Conservation (phyloP, 306 rosid species). For the Abrus precatorius region DNA sequence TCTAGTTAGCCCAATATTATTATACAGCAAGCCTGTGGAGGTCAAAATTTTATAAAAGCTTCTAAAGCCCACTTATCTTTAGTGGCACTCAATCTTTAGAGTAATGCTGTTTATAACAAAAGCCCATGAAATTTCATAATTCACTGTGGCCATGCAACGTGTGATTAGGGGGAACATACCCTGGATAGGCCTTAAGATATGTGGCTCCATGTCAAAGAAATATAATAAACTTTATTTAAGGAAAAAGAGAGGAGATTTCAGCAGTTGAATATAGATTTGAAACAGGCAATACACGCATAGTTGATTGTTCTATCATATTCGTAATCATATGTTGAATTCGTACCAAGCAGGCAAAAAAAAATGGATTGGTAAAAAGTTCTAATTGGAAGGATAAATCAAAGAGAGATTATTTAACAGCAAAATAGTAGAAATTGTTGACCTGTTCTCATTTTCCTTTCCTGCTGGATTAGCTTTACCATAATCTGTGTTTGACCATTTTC, state of each 20-base stretch:
- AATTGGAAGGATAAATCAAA: not conserved
- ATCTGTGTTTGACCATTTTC: not conserved
- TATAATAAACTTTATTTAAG: too few species aligned
- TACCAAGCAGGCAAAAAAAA: not conserved
- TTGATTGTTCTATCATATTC: not conserved
- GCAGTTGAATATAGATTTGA: not conserved
- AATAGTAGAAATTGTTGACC: slow-evolving; percentile 6
- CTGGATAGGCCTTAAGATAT: too few species aligned
- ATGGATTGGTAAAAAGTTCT: not conserved
- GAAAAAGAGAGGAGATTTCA: too few species aligned
- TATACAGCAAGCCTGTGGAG: not conserved
- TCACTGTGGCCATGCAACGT: too few species aligned
- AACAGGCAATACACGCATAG: not conserved
- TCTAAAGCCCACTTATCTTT: not conserved
- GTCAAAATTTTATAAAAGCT: not conserved
- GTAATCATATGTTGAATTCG: not conserved
- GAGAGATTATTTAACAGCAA: not conserved
- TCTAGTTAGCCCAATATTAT: not conserved
- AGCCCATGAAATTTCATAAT: too few species aligned
- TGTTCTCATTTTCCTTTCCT: not conserved
- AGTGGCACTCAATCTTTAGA: not conserved
- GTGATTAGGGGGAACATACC: too few species aligned
- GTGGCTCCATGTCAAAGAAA: too few species aligned
- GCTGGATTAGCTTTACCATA: not conserved
- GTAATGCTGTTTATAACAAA: too few species aligned